Conservation (phyloP, 495 filamentous ascomycete genomes). For the Neurospora tetrasperma region DNA sequence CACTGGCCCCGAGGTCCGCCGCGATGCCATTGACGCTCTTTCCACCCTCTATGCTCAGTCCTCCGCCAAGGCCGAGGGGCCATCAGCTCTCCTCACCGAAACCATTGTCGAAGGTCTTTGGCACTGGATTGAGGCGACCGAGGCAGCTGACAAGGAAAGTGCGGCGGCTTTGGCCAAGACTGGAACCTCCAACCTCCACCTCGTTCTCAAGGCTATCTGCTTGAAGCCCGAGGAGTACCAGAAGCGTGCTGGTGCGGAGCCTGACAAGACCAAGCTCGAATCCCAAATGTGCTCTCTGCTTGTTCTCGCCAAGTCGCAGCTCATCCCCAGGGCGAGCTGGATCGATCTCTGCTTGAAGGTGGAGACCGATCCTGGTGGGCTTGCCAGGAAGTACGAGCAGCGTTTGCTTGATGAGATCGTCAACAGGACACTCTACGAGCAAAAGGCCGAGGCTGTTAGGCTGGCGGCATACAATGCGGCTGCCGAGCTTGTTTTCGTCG, state of each 20-base stretch:
- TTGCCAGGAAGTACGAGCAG: conserved; percentile 48
- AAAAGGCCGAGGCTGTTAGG: conserved; percentile 40
- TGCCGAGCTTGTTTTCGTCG: conserved; percentile 87
- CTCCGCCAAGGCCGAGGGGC: conserved; percentile 32
- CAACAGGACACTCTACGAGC: conserved; percentile 33
- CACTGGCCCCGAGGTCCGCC: conserved; percentile 47
- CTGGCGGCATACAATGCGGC: conserved; percentile 68
- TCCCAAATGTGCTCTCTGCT: conserved; percentile 61
- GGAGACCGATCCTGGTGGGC: conserved; percentile 68
- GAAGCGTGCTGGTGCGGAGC: conserved; percentile 24
- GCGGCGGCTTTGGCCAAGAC: conserved; percentile 59
- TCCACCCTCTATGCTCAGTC: conserved; percentile 47
- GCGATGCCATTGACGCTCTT: conserved; percentile 47
- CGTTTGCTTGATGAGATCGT: conserved; percentile 39
- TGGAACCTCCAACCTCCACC: conserved; percentile 45
- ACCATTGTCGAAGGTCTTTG: conserved; percentile 64
- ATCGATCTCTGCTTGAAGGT: conserved; percentile 74
- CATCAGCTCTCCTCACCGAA: conserved; percentile 35
- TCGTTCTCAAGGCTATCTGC: conserved; percentile 64
- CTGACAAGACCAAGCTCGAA: conserved; percentile 38
- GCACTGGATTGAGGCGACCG: conserved; percentile 62
- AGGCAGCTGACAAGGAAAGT: conserved; percentile 64
- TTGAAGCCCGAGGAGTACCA: conserved; percentile 33
- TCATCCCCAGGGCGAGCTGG: conserved; percentile 74
- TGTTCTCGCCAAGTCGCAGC: conserved; percentile 63